Conservation (phyloP, 306 rosid genomes). For the Pachyrhizus erosus region DNA sequence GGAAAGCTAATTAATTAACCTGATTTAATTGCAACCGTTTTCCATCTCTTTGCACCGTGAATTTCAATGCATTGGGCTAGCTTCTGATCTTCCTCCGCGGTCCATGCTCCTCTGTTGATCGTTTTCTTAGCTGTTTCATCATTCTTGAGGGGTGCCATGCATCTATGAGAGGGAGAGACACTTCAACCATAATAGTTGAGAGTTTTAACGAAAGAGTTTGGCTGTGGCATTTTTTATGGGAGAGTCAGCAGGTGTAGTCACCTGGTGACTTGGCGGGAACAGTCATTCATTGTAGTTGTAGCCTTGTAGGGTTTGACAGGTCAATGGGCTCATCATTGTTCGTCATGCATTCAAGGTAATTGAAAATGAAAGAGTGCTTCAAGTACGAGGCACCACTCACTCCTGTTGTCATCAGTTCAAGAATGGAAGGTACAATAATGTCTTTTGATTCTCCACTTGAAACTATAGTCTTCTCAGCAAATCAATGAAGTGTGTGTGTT, state of each 20-base stretch:
- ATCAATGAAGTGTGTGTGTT: neutral
- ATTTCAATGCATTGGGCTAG: constrained; percentile 56
- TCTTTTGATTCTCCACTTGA: constrained; percentile 9
- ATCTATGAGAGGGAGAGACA: neutral
- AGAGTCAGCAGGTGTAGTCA: neutral
- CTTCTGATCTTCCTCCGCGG: constrained; percentile 62
- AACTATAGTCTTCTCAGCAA: neutral
- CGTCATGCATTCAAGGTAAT: neutral
- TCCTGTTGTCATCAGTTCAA: neutral
- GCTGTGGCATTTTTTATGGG: constrained; percentile 9
- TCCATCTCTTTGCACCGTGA: constrained; percentile 74
- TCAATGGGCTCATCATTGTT: neutral
- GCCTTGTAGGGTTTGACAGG: neutral
- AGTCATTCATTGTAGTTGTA: neutral
- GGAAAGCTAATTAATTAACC: constrained; percentile 31
- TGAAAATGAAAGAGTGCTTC: neutral
- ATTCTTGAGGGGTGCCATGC: constrained; percentile 50
- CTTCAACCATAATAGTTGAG: neutral
- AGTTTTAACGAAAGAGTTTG: neutral
- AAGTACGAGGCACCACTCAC: neutral
- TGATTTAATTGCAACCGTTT: constrained; percentile 56
- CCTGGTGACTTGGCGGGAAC: neutral
- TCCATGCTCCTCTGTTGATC: constrained; percentile 68
- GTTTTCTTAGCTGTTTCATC: constrained; percentile 45
- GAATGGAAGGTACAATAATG: constrained; percentile 21